Evolutionary conservation across 192 early-diverging fungal genomes (phyloP).

Genomic region (Allomyces macrogynus): DNA sequence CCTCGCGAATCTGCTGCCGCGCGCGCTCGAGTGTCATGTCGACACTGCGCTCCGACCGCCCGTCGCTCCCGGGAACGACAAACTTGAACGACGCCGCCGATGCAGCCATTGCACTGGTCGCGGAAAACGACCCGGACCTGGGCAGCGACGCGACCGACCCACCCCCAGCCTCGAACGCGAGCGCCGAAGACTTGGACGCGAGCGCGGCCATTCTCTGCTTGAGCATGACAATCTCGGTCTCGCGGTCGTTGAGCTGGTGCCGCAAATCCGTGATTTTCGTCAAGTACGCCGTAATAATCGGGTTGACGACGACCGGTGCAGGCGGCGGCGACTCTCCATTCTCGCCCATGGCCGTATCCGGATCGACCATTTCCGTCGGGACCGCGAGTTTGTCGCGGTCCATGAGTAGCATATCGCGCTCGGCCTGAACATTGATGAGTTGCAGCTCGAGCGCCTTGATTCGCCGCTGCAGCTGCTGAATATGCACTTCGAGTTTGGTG

Average conservation of each 20-base stretch:
- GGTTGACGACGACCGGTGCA: constrained; percentile 7
- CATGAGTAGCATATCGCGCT: constrained; percentile 28
- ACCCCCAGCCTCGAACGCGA: neutral
- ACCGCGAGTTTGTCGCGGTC: constrained; percentile 12
- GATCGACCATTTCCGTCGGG: neutral
- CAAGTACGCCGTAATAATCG: constrained; percentile 14
- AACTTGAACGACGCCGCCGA: neutral
- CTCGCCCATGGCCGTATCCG: neutral
- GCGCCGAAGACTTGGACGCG: neutral
- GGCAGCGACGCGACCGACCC: neutral
- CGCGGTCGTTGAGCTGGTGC: constrained; percentile 10
- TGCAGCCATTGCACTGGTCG: too few relatives aligned
- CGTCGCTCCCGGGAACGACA: neutral
- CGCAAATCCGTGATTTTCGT: constrained; percentile 14
- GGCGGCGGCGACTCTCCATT: neutral
- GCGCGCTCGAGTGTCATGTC: neutral
- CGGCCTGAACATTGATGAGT: constrained; percentile 18
- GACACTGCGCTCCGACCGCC: neutral
- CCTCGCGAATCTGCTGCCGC: neutral
- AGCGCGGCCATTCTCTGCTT: neutral
- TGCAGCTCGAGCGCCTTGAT: constrained; percentile 17
- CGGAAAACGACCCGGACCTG: too few relatives aligned
- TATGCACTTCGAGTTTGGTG: neutral
- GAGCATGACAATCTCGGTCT: neutral
- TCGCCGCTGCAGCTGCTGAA: constrained; percentile 20